Base-by-base conservation (phyloP, 2,329 filamentous ascomycete species). In the Arthroderma sp. region DNA sequence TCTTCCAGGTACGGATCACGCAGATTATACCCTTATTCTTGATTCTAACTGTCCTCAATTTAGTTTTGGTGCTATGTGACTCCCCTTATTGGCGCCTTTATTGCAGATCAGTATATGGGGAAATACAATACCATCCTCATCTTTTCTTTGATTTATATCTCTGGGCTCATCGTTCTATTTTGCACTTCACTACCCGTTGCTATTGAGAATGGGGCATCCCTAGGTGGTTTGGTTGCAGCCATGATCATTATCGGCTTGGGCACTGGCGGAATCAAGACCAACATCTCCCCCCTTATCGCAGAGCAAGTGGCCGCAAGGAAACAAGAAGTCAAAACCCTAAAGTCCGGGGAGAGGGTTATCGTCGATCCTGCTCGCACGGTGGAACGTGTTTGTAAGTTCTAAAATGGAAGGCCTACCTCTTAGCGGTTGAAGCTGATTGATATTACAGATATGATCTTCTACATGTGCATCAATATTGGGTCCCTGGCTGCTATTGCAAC, bases 401-500 rank as follows among this genome's bases (percentile, higher is more conserved):
- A 7, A 28, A 15, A 8, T 5, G 5, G 1, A 8, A 3, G 37
- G 5, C 25, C 15, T 47, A 47, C 15, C 17, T 47, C 38, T 11
- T 9, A 13, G 38, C 21, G 44, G 9, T 23, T 28, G 15, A 43
- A 51, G 13, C 52, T 60, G 38, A 61, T 35, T 28, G 8, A 43
- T 2, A 7, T 5, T 47, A 15, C 17, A 63, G 61, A 86, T 74
- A 86, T 83, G 81, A 79, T 87, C 66, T 88, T 87, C 73, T 87
- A 87, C 71, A 76, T 79, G 68, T 85, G 81, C 70, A 87, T 88
- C 66, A 88, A 89, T 68, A 63, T 88, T 17, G 86, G 85, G n/a
- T 81, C 82, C 1, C 74, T 90, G 7, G 86, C 81, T 0, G 73
- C 81, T 56, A 77, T 88, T 63, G 82, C 80, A 5, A 88, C 83